Base-by-base conservation (phyloP, 352 stramenopile genomes). In the Pythium insidiosum region DNA sequence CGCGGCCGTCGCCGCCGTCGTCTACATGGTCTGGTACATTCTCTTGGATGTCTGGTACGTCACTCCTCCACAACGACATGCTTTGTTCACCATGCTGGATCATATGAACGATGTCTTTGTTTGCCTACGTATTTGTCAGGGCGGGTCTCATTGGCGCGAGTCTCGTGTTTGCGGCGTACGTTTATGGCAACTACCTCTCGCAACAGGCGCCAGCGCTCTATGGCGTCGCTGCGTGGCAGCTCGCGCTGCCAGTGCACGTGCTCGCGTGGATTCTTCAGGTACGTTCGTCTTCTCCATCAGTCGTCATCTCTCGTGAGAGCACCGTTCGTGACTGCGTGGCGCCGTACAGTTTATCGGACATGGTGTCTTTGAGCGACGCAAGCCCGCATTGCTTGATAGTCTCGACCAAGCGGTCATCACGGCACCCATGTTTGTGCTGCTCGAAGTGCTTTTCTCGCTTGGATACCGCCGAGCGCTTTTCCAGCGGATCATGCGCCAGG, bases 11-110 rank as follows among this genome's bases (percentile, higher is more conserved):
- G 55, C 38, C 5, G 53, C 58, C 0, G 40, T 47, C 11, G 19
- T 80, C 31, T 83, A 81, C 61, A 69, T 69, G 47, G 10, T 42
- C 18, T 83, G 64, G 68, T 83, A 81, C 53, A 69, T 80, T 24
- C 37, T 50, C 25, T 59, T 77, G 7, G 66, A 73, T 44, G 10
- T 43, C 11, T 37, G 66, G 62, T 67, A 45, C n/a, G n/a, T n/a
- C n/a, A n/a, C n/a, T n/a, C n/a, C n/a, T n/a, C n/a, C n/a, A n/a
- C n/a, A n/a, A n/a, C n/a, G n/a, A n/a, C n/a, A n/a, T n/a, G n/a
- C n/a, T n/a, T n/a, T n/a, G n/a, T n/a, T n/a, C n/a, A n/a, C n/a
- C n/a, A n/a, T n/a, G n/a, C n/a, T n/a, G n/a, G n/a, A n/a, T n/a
- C n/a, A n/a, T n/a, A n/a, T n/a, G n/a, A n/a, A n/a, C n/a, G n/a